Evolutionary conservation across 345 rosid species (phyloP).

Genomic region (Psidium friedrichsthalianum): DNA sequence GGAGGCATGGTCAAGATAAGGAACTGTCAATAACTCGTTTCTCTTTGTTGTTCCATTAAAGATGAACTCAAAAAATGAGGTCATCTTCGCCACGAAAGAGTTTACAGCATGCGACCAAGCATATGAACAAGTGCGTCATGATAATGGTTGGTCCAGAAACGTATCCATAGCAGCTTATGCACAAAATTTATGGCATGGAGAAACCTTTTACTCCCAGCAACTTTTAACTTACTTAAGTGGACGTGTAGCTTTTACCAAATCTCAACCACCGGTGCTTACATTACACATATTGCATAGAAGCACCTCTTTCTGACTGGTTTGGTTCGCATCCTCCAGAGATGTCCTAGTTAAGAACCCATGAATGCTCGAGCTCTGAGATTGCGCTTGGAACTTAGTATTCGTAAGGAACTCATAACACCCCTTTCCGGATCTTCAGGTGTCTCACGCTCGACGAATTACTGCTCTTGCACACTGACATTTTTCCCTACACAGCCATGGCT

Average conservation of each 20-base stretch:
- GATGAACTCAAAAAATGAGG: too few species aligned
- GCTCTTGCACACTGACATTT: neutral
- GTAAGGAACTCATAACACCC: neutral
- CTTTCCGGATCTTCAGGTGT: neutral
- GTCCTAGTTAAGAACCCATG: neutral
- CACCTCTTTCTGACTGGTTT: neutral
- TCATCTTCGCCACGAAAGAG: too few species aligned
- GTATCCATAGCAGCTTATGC: neutral
- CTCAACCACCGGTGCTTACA: neutral
- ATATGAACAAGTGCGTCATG: too few species aligned
- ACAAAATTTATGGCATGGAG: neutral
- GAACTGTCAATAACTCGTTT: too few species aligned
- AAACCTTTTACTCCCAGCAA: neutral
- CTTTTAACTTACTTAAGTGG: neutral
- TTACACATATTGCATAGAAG: too few species aligned
- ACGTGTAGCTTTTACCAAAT: neutral
- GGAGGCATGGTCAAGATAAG: too few species aligned
- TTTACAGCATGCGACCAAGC: too few species aligned
- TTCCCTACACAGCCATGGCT: neutral
- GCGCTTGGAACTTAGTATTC: neutral
- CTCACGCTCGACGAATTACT: neutral
- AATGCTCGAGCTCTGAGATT: neutral
- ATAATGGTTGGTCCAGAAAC: too few species aligned
- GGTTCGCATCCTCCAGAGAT: neutral
- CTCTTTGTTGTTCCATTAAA: too few species aligned